A percentile compares a stretch with the other conserved stretches of the same genome.
Evolutionary conservation across 257 asterid genomes (phyloP).

Genomic region (Ehretia macrophylla): DNA sequence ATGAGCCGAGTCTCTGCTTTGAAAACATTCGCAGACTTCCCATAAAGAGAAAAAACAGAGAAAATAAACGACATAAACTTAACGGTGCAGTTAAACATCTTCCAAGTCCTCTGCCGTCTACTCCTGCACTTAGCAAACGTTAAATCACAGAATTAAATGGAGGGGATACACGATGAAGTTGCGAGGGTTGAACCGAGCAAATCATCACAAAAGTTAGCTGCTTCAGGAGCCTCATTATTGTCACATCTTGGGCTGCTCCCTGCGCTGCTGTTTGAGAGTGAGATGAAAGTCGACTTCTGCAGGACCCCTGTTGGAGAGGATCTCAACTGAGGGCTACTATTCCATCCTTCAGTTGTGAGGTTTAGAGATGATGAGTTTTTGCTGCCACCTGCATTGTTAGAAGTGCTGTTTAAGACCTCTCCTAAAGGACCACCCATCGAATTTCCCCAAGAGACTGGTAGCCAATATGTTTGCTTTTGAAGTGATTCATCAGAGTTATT

Average conservation of each 20-base stretch:
- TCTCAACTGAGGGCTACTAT: slow-evolving; percentile 38
- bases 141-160: slow-evolving; percentile 13
- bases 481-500: slow-evolving; percentile 20
- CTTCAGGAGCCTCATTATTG: slow-evolving; percentile 38
- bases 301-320: slow-evolving; percentile 73
- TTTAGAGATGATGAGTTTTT: slow-evolving; percentile 24
- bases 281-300: slow-evolving; percentile 58
- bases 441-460: slow-evolving; percentile 65
- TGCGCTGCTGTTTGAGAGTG: slow-evolving; percentile 72
- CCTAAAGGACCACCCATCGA: slow-evolving; percentile 83
- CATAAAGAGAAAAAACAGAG: background rate
- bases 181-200: slow-evolving; percentile 37
- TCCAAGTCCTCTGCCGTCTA: background rate
- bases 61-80: slow-evolving; percentile 6
- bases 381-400: slow-evolving; percentile 18
- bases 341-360: slow-evolving; percentile 31
- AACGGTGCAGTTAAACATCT: background rate
- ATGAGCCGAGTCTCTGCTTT: too few species aligned
- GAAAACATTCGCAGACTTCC: too few species aligned
- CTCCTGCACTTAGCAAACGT: background rate
- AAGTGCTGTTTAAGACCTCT: slow-evolving; percentile 63
- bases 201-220: slow-evolving; percentile 32
- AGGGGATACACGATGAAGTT: slow-evolving; percentile 43
- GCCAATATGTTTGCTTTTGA: slow-evolving; percentile 52
- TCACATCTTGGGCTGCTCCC: slow-evolving; percentile 59